Evolutionary conservation across 2,329 filamentous ascomycete genomes (phyloP).

Genomic region (Xylariales sp.): DNA sequence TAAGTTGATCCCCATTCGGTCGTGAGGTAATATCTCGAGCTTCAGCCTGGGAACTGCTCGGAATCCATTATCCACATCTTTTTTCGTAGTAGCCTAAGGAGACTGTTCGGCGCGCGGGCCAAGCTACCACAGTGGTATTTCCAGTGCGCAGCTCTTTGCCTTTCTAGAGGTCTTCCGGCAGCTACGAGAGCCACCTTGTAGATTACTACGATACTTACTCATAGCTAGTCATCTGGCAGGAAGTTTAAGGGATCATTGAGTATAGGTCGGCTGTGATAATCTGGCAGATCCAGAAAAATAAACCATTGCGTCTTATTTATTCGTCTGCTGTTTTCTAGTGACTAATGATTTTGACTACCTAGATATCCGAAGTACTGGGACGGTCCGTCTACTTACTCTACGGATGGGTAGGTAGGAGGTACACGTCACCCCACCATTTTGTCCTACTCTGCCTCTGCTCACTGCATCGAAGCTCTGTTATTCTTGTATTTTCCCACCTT

Average conservation of each 20-base stretch:
- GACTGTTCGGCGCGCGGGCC: not conserved
- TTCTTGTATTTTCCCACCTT: too few species aligned
- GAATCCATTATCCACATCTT: slow-evolving; percentile 3
- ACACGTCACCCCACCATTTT: too few species aligned
- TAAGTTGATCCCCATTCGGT: not conserved
- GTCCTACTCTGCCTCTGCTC: too few species aligned
- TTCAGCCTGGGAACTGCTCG: not conserved
- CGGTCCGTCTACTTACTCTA: too few species aligned
- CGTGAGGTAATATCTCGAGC: slow-evolving; percentile 4
- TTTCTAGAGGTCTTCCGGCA: slow-evolving; percentile 1
- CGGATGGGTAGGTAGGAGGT: too few species aligned
- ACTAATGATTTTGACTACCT: too few species aligned
- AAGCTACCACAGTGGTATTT: not conserved
- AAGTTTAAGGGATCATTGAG: slow-evolving; percentile 6
- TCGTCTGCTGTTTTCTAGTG: not conserved
- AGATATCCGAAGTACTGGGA: too few species aligned
- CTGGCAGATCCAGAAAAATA: slow-evolving; percentile 1
- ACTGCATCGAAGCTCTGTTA: too few species aligned
- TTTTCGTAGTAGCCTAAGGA: not conserved
- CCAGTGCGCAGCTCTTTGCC: slow-evolving; percentile 5
- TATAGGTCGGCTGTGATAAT: not conserved
- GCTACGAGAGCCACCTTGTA: not conserved
- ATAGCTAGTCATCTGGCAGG: slow-evolving; percentile 17
- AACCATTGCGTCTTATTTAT: slow-evolving; percentile 9
- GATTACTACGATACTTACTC: not conserved